Percentiles rank a stretch among this genome's conserved stretches.
These are phyloP conservation scores for Perilla frutescens DNA, from an alignment of 257 asterid species.

Conservation along the genomic window DNA sequence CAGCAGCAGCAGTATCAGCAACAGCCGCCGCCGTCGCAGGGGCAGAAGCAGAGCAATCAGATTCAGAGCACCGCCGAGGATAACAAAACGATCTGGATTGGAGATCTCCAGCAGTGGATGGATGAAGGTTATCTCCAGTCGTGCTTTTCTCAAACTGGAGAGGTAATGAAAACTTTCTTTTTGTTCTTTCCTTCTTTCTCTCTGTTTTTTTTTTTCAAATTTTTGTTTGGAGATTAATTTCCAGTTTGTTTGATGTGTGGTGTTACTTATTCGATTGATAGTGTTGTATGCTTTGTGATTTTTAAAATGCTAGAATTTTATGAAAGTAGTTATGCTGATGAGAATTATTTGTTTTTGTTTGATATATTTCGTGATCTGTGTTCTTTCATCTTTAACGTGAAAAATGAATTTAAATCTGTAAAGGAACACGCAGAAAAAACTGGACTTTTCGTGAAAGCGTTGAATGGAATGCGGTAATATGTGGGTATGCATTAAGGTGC, in stretches of 20 bases:
- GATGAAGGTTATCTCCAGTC: conserved; percentile 84
- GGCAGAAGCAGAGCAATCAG: conserved; percentile 55
- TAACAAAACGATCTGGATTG: conserved; percentile 96
- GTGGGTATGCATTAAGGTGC: not conserved
- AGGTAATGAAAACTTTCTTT: conserved; percentile 51
- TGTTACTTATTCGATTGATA: conserved; percentile 14
- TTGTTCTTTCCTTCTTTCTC: not conserved
- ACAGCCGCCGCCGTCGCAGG: conserved; percentile 48
- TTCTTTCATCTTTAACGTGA: conserved; percentile 1
- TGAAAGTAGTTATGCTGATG: not conserved
- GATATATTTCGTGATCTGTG: conserved; percentile 34
- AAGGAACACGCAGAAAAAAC: conserved; percentile 15
- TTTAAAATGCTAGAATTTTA: not conserved
- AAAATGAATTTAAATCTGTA: not conserved
- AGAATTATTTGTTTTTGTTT: conserved; percentile 28
- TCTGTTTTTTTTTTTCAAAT: too few species aligned
- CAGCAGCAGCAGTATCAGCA: conserved; percentile 58
- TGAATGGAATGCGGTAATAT: not conserved
- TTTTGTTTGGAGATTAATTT: conserved; percentile 22
- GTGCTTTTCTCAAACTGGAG: conserved; percentile 76
- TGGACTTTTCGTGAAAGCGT: conserved; percentile 12
- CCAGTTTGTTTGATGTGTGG: conserved; percentile 15
- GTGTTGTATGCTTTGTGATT: conserved; percentile 14
- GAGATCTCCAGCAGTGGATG: conserved; percentile 99
- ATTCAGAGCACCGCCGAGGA: conserved; percentile 79